Evolutionary conservation across 768 basidiomycete genomes (phyloP), one percentile per base, ranked within the genome.

Genomic region (Kwoniella bestiolae): DNA sequence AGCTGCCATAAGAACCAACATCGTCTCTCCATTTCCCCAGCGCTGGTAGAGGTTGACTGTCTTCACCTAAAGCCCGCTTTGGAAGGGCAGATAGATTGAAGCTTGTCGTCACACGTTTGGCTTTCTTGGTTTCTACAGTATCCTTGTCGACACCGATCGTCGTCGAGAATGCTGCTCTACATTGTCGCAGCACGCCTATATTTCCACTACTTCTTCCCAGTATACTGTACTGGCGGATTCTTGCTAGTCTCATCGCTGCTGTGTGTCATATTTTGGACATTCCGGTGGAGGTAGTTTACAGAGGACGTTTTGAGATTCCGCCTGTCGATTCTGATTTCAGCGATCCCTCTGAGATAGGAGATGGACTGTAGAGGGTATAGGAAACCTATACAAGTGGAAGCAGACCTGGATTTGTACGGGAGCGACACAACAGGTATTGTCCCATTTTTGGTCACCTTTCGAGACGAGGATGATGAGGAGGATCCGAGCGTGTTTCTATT

Each of bases 1-100:
- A 4, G 3, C 18, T 53, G 7, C 12, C 31, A 11, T 18, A n/a
- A 0, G 28, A 50, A 12, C 25, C 58, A 16, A 26, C 46, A 12
- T 60, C 31, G 34, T 60, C 46, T 31, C 31, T 60, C 63, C 63
- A 64, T 11, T 29, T 23, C 8, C 29, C 29, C 18, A 64, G 21
- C 3, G 63, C 29, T n/a, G 47, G 34, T 28, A 64, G n/a, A 4
- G 63, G 56, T 35, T 57, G 26, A 4, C 63, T 55, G 16, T 56
- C 47, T 1, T 23, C 44, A 44, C 41, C 63, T 14, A 35, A 28
- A 23, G 25, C 41, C 28, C 16, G n/a, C 16, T 28, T 64, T 34
- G 63, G 63, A 29, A 64, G 49, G 8, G 34, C 60, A 11, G 60
- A 34, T 14, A 52, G 32, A n/a, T 55, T 38, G 8, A 55, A 34